phyloP scores from a whole-genome alignment of 495 filamentous ascomycete species.

The Tuber melanosporum region DNA sequence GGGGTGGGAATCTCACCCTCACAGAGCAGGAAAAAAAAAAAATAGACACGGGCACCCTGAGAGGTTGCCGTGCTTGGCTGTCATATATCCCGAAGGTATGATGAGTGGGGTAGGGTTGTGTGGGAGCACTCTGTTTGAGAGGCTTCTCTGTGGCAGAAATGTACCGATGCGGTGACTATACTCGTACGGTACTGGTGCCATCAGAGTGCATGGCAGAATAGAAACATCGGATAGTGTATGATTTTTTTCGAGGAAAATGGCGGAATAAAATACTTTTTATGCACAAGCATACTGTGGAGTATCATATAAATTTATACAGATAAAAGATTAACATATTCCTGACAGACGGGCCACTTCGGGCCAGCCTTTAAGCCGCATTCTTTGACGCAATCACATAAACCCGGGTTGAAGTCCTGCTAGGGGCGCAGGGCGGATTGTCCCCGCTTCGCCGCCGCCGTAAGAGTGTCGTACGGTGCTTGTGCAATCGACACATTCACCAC shows the following conservation, averaged over 20 bases:
- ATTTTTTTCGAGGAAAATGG: background rate
- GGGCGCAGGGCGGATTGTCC: background rate
- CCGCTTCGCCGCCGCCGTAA: background rate
- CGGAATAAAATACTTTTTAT: background rate
- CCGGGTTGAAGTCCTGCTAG: slow-evolving; percentile 18
- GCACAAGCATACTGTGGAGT: background rate
- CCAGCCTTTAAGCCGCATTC: slow-evolving; percentile 18
- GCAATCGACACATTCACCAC: background rate
- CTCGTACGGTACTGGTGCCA: background rate
- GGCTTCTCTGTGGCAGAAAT: background rate
- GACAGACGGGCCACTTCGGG: slow-evolving; percentile 15
- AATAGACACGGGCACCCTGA: background rate
- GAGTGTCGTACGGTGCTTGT: background rate
- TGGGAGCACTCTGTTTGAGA: background rate
- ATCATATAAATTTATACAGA: background rate
- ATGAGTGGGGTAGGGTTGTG: background rate
- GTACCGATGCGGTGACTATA: background rate
- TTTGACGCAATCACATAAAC: slow-evolving; percentile 30
- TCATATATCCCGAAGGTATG: background rate
- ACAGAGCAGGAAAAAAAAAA: background rate
- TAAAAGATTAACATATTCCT: slow-evolving; percentile 18
- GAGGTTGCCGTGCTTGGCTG: background rate
- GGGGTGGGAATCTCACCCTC: background rate
- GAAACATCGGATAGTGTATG: background rate
- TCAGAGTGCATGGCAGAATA: background rate